Evolutionary conservation across 805 yeast genomes (phyloP).

Genomic region (Maudiozyma barnettii): DNA sequence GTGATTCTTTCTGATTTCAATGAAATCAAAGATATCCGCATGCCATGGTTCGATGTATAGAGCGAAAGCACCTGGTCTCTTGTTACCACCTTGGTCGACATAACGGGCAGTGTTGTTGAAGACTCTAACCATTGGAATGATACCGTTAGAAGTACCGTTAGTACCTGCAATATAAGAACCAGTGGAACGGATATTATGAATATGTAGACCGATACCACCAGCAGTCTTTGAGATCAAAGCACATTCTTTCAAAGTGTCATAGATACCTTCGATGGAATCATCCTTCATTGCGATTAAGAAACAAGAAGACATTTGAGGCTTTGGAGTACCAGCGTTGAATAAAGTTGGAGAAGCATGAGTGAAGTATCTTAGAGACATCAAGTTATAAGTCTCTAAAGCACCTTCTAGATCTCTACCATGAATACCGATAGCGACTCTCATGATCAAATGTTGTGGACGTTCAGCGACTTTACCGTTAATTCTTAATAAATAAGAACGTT

Average conservation of each 20-base stretch:
- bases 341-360: slow-evolving; percentile 94
- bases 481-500: slow-evolving; percentile 71
- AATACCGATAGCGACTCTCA: slow-evolving; percentile 89
- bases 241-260: slow-evolving; percentile 75
- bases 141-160: slow-evolving; percentile 85
- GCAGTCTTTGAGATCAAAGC: slow-evolving; percentile 91
- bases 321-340: slow-evolving; percentile 85
- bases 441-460: slow-evolving; percentile 82
- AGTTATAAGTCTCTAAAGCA: slow-evolving; percentile 72
- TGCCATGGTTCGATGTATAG: slow-evolving; percentile 96
- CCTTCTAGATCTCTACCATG: slow-evolving; percentile 59
- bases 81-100: slow-evolving; percentile 97
- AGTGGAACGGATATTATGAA: slow-evolving; percentile 74
- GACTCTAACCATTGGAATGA: slow-evolving; percentile 93
- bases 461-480: slow-evolving; percentile 63
- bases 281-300: slow-evolving; percentile 85
- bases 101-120: slow-evolving; percentile 93
- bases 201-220: slow-evolving; percentile 90
- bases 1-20: slow-evolving; percentile 83
- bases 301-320: slow-evolving; percentile 83
- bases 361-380: slow-evolving; percentile 81
- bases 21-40: slow-evolving; percentile 75
- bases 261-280: slow-evolving; percentile 93
- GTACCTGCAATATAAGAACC: slow-evolving; percentile 89
- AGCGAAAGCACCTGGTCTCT: slow-evolving; percentile 96